Evolutionary conservation across 140 eudicot species (phyloP).

Genomic region (Flaveria floridana): DNA sequence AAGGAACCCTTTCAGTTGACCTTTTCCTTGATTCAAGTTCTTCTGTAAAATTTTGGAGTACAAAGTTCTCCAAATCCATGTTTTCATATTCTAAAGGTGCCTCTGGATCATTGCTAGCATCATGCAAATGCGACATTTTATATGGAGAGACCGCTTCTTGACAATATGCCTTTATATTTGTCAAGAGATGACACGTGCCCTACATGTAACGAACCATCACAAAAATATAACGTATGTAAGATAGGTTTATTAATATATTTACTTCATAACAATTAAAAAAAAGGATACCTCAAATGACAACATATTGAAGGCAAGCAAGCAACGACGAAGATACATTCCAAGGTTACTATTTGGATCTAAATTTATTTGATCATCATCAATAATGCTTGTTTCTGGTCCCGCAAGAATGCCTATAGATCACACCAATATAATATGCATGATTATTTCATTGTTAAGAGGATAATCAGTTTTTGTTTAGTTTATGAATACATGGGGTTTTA

Average conservation of each 20-base stretch:
- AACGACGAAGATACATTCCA: constrained; percentile 84
- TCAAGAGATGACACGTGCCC: constrained; percentile 81
- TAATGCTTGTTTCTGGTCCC: constrained; percentile 64
- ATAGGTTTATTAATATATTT: background rate
- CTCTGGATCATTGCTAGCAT: constrained; percentile 49
- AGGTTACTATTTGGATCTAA: constrained; percentile 84
- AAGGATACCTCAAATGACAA: constrained; percentile 82
- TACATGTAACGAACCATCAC: constrained; percentile 30
- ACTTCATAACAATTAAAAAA: constrained; percentile 2
- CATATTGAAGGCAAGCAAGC: constrained; percentile 69
- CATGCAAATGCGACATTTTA: constrained; percentile 64
- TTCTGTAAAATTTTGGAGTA: constrained; percentile 56
- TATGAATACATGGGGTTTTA: background rate
- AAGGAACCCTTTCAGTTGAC: constrained; percentile 55
- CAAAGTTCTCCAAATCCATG: constrained; percentile 81
- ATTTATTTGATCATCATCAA: constrained; percentile 88
- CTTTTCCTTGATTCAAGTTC: constrained; percentile 64
- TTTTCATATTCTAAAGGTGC: constrained; percentile 59
- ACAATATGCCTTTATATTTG: constrained; percentile 67
- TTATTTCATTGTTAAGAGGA: background rate
- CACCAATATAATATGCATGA: background rate
- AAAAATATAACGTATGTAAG: background rate
- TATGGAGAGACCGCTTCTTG: constrained; percentile 53
- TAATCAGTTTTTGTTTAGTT: background rate
- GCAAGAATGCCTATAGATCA: constrained; percentile 60